phyloP scores from a whole-genome alignment of 2,329 filamentous ascomycete genomes.

The Parascedosporium putredinis region DNA sequence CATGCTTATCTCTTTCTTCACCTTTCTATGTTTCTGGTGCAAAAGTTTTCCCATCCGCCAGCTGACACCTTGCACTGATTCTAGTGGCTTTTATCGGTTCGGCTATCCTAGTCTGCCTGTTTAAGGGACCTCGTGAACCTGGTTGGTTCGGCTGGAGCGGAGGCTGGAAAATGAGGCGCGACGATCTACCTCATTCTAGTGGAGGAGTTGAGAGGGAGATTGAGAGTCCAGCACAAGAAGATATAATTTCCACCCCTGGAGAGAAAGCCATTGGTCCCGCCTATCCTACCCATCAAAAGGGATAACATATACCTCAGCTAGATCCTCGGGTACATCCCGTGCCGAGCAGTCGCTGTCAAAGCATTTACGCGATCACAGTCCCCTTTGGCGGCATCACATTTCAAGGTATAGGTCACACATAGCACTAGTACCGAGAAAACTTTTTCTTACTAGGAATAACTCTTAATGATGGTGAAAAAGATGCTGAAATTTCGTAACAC shows the following conservation, averaged over 20 bases:
- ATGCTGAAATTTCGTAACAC: too few relatives aligned
- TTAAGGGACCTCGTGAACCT: constrained; percentile 4
- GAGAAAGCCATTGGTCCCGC: too few relatives aligned
- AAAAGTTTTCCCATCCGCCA: neutral
- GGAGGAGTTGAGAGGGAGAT: neutral
- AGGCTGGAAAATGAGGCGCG: neutral
- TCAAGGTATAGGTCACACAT: too few relatives aligned
- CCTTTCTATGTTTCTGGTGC: neutral
- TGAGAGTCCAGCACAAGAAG: neutral
- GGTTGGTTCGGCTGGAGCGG: constrained; percentile 9
- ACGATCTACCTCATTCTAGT: neutral
- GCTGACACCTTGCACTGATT: neutral
- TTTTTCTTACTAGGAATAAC: too few relatives aligned
- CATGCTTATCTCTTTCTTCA: neutral
- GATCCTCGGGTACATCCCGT: too few relatives aligned
- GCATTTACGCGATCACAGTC: too few relatives aligned
- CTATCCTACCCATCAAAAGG: too few relatives aligned
- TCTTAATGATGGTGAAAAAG: too few relatives aligned
- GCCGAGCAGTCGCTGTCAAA: too few relatives aligned
- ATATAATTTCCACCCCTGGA: neutral
- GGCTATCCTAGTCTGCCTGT: constrained; percentile 8
- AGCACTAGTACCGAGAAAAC: too few relatives aligned
- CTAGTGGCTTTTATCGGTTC: constrained; percentile 12
- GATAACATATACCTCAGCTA: too few relatives aligned
- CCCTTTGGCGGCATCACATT: too few relatives aligned